Base-by-base conservation (phyloP, 73 alveolate species). In the Paramecium biaurelia region DNA sequence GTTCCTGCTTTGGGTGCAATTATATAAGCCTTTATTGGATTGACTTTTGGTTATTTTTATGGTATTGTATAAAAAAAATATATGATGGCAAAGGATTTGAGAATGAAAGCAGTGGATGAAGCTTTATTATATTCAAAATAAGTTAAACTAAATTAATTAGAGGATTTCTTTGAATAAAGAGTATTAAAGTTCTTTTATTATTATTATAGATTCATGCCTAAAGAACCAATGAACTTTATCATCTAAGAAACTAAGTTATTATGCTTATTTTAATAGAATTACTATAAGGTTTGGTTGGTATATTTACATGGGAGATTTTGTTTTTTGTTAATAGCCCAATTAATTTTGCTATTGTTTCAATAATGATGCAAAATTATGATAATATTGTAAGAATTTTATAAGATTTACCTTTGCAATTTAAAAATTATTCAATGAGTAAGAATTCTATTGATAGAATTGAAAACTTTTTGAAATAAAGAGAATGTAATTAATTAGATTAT, bases 1-100 rank as follows among this genome's bases (percentile, higher is more conserved):
- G 56, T 72, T 1, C 86, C 86, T n/a, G 72, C 56, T 30, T 24
- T 79, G 15, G 90, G 90, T 23, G 90, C 74, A 15, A 26, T 79
- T 8, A 34, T 79, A 10, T 79, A 79, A 79, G 76, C 47, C 3
- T 37, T 79, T 4, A 24, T 43, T 0, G 90, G 90, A 24, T 7
- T 47, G 7, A 79, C 41, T 41, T 79, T 43, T 79, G 90, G 90
- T 41, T 45, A 79, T 12, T 47, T 43, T 42, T 79, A 79, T 23
- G 74, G 90, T 20, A n/a, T 26, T 14, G 32, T 79, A 4, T 79
- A 79, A 63, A 79, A 79, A 0, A 38, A 45, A 11, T 43, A 38
- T 10, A 79, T 79, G 90, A 23, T 24, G 45, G 90, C 90, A 2
- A 79, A 47, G 28, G 90, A 79, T 43, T 21, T 21, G 47, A 79